Conservation (phyloP, 148 eudicot genomes). For the Persicaria maculosa region DNA sequence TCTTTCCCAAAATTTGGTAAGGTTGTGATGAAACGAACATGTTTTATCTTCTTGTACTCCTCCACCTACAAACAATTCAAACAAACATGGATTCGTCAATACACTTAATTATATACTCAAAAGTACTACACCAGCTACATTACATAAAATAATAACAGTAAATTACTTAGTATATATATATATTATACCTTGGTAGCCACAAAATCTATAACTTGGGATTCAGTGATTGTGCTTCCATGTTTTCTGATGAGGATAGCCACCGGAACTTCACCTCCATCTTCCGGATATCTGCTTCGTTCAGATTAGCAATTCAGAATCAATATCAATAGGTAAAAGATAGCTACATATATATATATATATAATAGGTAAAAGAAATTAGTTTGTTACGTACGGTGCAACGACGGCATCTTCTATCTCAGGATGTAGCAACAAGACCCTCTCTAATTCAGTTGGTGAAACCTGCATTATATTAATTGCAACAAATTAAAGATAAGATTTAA, state of each 20-base stretch:
- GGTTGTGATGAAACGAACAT: neutral
- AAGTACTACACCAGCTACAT: no score
- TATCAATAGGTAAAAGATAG: neutral
- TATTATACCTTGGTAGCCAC: neutral
- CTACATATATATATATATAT: neutral
- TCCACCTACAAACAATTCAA: neutral
- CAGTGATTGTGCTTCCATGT: neutral
- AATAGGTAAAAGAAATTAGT: neutral
- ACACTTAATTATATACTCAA: no score
- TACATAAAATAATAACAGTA: no score
- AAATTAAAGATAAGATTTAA: neutral
- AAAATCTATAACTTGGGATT: neutral
- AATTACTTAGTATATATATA: no score
- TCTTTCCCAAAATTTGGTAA: neutral
- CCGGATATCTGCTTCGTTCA: slow-evolving; percentile 51
- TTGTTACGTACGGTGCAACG: slow-evolving; percentile 93
- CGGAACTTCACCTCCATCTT: slow-evolving; percentile 91
- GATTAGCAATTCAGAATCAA: no score
- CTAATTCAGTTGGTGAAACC: slow-evolving; percentile 24
- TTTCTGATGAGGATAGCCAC: slow-evolving; percentile 74
- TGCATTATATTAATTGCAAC: neutral
- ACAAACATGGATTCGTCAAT: no score
- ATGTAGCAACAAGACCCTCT: slow-evolving; percentile 59
- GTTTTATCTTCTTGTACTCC: neutral
- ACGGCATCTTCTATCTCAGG: slow-evolving; percentile 86